Conservation (phyloP, 768 basidiomycete genomes). For the Suillus luteus region DNA sequence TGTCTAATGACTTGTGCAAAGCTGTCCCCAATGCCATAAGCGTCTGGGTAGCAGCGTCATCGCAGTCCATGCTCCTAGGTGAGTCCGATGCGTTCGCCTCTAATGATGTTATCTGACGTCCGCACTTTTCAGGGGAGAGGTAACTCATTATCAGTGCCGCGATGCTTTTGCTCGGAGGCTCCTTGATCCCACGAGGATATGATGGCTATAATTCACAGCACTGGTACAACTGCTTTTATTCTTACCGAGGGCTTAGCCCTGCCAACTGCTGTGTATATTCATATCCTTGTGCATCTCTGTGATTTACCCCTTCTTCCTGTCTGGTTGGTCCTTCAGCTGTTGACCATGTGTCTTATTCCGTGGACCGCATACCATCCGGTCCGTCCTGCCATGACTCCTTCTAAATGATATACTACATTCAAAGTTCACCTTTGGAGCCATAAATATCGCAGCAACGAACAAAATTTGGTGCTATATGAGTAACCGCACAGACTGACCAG, state of each 20-base stretch:
- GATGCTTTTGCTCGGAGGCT: constrained; percentile 72
- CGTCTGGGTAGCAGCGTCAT: constrained; percentile 91
- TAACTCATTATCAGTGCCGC: constrained; percentile 95
- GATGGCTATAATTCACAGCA: background rate
- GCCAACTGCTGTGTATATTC: background rate
- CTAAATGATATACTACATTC: too few species aligned
- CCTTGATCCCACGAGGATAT: constrained; percentile 36
- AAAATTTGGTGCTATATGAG: too few species aligned
- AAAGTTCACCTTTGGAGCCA: too few species aligned
- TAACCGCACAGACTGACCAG: background rate
- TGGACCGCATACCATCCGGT: too few species aligned
- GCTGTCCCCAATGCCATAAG: constrained; percentile 96
- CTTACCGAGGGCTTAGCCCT: background rate
- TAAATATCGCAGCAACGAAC: too few species aligned
- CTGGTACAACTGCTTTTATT: background rate
- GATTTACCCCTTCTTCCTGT: background rate
- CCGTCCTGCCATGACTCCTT: too few species aligned
- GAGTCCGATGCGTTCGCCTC: constrained; percentile 23
- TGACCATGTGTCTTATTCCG: too few species aligned
- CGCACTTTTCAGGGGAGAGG: constrained; percentile 70
- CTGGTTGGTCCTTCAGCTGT: background rate
- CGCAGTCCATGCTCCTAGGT: constrained; percentile 89
- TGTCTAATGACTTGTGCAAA: constrained; percentile 31
- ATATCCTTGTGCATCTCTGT: background rate
- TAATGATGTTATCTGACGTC: constrained; percentile 3